Conservation (phyloP, 1,284 basidiomycete genomes). For the Malassezia pachydermatis region DNA sequence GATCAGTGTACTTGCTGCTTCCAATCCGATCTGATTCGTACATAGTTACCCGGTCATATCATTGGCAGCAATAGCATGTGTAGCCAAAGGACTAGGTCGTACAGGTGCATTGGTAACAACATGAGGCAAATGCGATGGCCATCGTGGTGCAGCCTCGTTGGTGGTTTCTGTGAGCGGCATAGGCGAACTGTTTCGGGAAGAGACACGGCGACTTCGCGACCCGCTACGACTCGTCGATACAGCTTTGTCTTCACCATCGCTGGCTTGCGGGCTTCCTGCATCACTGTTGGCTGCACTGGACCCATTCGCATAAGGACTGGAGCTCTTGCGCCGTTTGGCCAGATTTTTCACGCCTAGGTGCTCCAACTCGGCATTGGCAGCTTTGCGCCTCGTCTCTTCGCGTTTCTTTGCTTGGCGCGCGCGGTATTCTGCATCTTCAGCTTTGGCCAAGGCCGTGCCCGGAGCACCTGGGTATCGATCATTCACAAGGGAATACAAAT, state of each 20-base stretch:
- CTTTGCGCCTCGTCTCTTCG: slow-evolving; percentile 27
- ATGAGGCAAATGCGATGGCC: neutral
- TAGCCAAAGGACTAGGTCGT: slow-evolving; percentile 12
- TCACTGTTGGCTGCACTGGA: neutral
- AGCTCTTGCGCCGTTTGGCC: slow-evolving; percentile 38
- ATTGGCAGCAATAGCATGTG: slow-evolving; percentile 3
- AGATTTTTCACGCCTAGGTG: slow-evolving; percentile 36
- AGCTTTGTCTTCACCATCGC: slow-evolving; percentile 6
- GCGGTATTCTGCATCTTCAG: slow-evolving; percentile 28
- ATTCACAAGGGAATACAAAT: slow-evolving; percentile 33
- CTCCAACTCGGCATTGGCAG: slow-evolving; percentile 33
- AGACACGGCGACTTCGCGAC: neutral
- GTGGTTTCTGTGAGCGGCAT: neutral
- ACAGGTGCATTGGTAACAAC: slow-evolving; percentile 5
- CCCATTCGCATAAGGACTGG: slow-evolving; percentile 34
- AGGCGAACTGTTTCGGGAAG: slow-evolving; percentile 11
- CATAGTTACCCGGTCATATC: neutral
- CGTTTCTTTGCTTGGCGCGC: slow-evolving; percentile 23
- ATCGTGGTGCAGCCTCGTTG: neutral
- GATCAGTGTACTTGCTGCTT: slow-evolving; percentile 31
- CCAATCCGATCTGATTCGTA: slow-evolving; percentile 19
- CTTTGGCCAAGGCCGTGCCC: slow-evolving; percentile 32
- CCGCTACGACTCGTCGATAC: neutral
- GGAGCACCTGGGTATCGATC: slow-evolving; percentile 41
- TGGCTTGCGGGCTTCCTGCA: neutral